Conservation (phyloP, 768 basidiomycete species). For the Leucosporidium yakuticum region DNA sequence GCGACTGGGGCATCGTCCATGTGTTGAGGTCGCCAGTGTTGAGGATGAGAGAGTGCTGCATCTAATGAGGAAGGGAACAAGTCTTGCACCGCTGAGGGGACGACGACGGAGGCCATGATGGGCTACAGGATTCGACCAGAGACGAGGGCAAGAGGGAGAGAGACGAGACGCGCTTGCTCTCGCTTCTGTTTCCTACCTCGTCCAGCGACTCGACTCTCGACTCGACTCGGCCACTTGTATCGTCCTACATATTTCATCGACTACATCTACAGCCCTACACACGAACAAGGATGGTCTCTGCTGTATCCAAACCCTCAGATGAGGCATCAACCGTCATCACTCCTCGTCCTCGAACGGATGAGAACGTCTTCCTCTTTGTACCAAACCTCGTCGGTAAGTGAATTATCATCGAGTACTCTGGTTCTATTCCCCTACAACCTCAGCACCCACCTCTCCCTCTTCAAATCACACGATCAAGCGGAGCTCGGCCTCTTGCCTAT, state of each 20-base stretch:
- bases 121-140: too few relatives aligned
- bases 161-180: too few relatives aligned
- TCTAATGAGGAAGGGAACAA: not conserved
- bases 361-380: constrained; percentile 95
- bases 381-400: constrained; percentile 88
- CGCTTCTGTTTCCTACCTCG: too few relatives aligned
- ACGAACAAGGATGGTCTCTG: not conserved
- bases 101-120: too few relatives aligned
- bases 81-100: not conserved
- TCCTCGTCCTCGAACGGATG: constrained; percentile 41
- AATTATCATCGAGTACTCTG: too few relatives aligned
- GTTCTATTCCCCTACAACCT: too few relatives aligned
- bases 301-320: too few relatives aligned
- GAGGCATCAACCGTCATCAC: too few relatives aligned
- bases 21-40: constrained; percentile 64
- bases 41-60: constrained; percentile 4
- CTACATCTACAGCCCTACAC: not conserved
- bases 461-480: not conserved
- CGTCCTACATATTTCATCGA: not conserved
- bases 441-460: not conserved
- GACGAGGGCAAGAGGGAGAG: too few relatives aligned
- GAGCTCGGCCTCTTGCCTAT: not conserved
- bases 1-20: constrained; percentile 66
- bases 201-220: too few relatives aligned
- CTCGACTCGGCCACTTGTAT: not conserved